Evolutionary conservation across 1,284 basidiomycete genomes (phyloP).

Genomic region (Cutaneotrichosporon arboriforme): DNA sequence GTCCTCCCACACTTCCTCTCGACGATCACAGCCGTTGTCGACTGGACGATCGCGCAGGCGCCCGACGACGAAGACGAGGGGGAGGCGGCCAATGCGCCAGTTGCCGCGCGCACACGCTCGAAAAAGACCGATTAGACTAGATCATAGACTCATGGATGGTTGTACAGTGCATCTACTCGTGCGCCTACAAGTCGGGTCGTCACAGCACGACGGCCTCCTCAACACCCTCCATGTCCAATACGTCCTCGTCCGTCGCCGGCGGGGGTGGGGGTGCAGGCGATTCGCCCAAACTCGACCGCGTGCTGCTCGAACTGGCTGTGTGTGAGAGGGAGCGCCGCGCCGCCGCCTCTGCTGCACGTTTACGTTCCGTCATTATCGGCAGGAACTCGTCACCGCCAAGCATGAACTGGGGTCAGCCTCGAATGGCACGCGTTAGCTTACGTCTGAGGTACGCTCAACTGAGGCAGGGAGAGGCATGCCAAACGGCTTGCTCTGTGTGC

Average conservation of each 20-base stretch:
- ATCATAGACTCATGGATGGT: not conserved
- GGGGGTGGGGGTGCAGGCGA: no score
- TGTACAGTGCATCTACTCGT: not conserved
- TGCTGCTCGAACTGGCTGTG: no score
- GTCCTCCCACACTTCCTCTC: no score
- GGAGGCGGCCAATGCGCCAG: not conserved
- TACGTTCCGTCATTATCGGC: slow-evolving; percentile 1
- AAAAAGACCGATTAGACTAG: not conserved
- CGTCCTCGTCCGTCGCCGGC: slow-evolving; percentile 8
- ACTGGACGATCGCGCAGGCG: no score
- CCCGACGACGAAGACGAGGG: not conserved
- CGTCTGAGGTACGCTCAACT: not conserved
- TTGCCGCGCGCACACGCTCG: no score
- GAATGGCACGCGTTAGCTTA: not conserved
- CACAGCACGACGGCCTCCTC: slow-evolving; percentile 12
- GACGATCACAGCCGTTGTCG: no score
- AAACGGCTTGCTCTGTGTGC: not conserved
- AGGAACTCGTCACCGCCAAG: slow-evolving; percentile 3
- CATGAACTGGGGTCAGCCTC: slow-evolving; percentile 9
- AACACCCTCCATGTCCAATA: slow-evolving; percentile 15
- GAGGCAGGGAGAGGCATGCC: not conserved
- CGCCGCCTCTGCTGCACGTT: not conserved
- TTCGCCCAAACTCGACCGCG: no score
- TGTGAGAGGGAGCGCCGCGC: not conserved
- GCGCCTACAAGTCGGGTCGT: not conserved